Evolutionary conservation across 208 protist genomes (phyloP), one percentile per base, ranked within the genome.

Genomic region (Leishmania gerbilli): DNA sequence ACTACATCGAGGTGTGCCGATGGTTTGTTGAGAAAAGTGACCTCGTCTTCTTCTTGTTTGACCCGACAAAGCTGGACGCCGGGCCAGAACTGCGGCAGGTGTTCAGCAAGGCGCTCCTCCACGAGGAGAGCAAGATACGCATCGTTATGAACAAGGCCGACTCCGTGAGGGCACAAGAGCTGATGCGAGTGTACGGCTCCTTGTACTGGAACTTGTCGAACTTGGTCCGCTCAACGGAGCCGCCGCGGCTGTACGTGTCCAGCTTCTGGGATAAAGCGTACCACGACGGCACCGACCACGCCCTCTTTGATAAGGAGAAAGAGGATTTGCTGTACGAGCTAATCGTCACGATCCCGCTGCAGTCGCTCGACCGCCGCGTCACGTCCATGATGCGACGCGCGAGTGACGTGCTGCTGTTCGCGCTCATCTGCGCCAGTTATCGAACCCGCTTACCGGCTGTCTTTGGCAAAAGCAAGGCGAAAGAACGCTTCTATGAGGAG

Each of bases 61-160:
- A 99, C 83, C 98, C 98, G n/a, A 96, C 99, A 76, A 99, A 99
- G 90, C 93, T 99, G 49, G 98, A 99, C 84, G 82, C 92, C 76
- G 95, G 95, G 42, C 76, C 83, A 42, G 92, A 97, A 84, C 88
- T 98, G 72, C 88, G 85, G 53, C 88, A 86, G 67, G 58, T 96
- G 67, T 98, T 96, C 79, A 86, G 86, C 71, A 68, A 90, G 60
- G 86, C 93, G 42, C 87, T 98, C 24, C 69, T 81, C 31, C 94
- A 97, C 40, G 83, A 98, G 34, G 98, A 99, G 82, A 95, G 98
- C 82, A 99, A 99, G 86, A 95, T 99, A 53, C 92, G 98, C 74
- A 92, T 99, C 56, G 91, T 99, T 31, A 92, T 99, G 60, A 99
- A 99, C 89, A 99, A 99, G 89, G 96, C 98, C 2, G 99, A 99